Evolutionary conservation across 73 alveolate genomes (phyloP).

Genomic region (Durusdinium trenchii): DNA sequence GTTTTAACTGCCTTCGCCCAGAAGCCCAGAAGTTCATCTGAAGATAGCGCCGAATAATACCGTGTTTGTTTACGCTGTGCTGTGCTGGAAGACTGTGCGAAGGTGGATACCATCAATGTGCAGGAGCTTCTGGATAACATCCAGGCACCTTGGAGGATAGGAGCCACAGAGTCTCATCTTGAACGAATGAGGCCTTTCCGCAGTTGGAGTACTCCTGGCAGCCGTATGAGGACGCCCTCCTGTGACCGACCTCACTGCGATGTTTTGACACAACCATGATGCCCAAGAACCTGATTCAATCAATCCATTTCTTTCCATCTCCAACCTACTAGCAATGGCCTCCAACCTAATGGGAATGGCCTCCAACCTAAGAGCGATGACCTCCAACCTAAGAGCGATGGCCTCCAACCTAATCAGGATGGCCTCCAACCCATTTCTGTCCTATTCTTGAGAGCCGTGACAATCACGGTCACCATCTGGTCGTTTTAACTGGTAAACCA

Average conservation of each 20-base stretch:
- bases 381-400: no score
- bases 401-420: no score
- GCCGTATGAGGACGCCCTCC: constrained; percentile 10
- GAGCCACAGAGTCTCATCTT: not conserved
- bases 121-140: constrained; percentile 79
- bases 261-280: not conserved
- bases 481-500: no score
- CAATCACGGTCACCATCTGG: no score
- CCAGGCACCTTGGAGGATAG: constrained; percentile 22
- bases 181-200: not conserved
- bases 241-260: not conserved
- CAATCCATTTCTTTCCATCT: not conserved
- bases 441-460: no score
- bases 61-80: not conserved
- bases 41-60: no score
- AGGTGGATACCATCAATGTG: constrained; percentile 80
- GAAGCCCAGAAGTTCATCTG: not conserved
- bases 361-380: no score
- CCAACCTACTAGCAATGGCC: no score
- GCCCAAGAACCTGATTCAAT: not conserved
- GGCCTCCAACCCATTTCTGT: not conserved
- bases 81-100: not conserved
- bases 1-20: not conserved
- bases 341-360: no score
- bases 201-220: constrained; percentile 82